Evolutionary conservation across 495 filamentous ascomycete genomes (phyloP).

Genomic region (Penicillium subrubescens): DNA sequence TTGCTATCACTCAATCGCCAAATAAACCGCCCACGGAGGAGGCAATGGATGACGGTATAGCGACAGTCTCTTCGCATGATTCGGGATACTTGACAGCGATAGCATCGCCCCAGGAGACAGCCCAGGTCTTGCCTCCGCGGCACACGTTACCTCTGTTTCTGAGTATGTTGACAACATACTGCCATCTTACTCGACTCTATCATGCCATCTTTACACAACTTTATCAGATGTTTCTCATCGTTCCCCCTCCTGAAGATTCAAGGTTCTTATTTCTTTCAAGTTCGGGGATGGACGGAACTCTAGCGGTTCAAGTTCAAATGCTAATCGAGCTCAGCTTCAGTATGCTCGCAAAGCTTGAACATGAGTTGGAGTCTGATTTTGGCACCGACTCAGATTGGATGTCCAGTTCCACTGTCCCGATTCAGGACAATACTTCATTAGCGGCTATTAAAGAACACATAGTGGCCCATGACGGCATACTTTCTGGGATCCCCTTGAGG

Average conservation of each 20-base stretch:
- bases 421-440: constrained; percentile 3
- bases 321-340: constrained; percentile 21
- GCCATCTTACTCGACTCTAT: constrained; percentile 21
- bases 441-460: constrained; percentile 18
- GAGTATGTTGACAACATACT: constrained; percentile 20
- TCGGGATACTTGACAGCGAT: constrained; percentile 15
- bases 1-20: background rate
- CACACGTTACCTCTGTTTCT: constrained; percentile 15
- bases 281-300: constrained; percentile 16
- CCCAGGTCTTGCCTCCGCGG: background rate
- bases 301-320: constrained; percentile 16
- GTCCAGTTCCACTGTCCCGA: background rate
- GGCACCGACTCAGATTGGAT: background rate
- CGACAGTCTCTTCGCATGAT: constrained; percentile 13
- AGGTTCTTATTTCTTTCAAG: constrained; percentile 17
- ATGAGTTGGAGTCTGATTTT: background rate
- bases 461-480: constrained; percentile 14
- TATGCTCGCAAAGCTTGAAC: constrained; percentile 21
- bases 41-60: background rate
- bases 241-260: constrained; percentile 18
- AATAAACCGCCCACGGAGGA: background rate
- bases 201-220: constrained; percentile 22
- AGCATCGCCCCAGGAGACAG: background rate
- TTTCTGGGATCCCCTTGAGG: constrained; percentile 13
- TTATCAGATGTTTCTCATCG: constrained; percentile 22